These are phyloP conservation scores for Pontederia crassipes DNA, from an alignment of 176 grass and related monocot species.

Conservation along the genomic window DNA sequence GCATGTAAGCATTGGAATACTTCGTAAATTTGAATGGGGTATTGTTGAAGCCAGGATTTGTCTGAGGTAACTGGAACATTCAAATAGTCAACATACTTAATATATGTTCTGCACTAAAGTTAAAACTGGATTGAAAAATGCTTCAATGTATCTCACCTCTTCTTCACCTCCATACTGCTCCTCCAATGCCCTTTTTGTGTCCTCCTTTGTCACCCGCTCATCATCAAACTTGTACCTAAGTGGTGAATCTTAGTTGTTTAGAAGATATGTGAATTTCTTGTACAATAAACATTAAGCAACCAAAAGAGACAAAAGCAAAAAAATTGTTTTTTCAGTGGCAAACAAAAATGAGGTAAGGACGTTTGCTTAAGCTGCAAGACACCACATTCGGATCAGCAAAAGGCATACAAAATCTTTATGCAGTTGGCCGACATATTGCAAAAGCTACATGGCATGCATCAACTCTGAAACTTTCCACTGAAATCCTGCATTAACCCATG, in stretches of 20 bases:
- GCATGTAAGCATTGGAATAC: conserved; percentile 95
- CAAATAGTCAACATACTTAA: conserved; percentile 16
- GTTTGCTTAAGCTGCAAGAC: too few species aligned
- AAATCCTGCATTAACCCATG: too few species aligned
- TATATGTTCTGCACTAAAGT: neutral
- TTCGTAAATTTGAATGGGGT: conserved; percentile 87
- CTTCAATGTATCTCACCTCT: conserved; percentile 33
- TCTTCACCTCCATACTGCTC: conserved; percentile 93
- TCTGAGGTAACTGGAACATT: conserved; percentile 55
- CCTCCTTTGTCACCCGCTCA: conserved; percentile 95
- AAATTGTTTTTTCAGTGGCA: too few species aligned
- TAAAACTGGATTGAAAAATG: neutral
- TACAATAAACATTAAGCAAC: too few species aligned
- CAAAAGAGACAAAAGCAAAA: too few species aligned
- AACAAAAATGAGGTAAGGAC: too few species aligned
- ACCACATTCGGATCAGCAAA: too few species aligned
- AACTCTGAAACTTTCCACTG: too few species aligned
- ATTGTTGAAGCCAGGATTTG: conserved; percentile 86
- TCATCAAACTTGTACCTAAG: conserved; percentile 97
- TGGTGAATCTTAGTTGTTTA: conserved; percentile 3
- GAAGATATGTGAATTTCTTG: neutral
- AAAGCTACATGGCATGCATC: too few species aligned
- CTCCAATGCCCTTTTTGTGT: conserved; percentile 79
- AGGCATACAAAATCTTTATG: too few species aligned
- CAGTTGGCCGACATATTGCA: too few species aligned